A percentile compares a stretch with the other conserved stretches of the same genome.
Conservation (phyloP, 257 asterid genomes). For the Cordia subcordata region DNA sequence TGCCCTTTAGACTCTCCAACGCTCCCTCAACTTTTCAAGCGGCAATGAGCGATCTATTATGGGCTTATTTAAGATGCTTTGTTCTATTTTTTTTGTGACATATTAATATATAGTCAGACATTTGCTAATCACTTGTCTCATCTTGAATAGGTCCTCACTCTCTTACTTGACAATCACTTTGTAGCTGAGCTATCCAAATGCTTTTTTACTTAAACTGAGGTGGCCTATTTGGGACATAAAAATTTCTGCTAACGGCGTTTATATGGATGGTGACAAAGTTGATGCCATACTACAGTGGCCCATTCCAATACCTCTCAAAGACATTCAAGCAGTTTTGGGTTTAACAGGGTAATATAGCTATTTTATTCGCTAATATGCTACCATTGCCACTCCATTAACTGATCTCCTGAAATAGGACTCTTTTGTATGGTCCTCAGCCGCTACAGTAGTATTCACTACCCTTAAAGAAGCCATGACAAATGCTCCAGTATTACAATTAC, state of each 20-base stretch:
- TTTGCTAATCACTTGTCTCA: neutral
- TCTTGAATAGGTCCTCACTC: too few species aligned
- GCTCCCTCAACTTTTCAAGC: neutral
- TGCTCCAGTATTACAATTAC: neutral
- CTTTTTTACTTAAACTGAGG: neutral
- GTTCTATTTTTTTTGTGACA: neutral
- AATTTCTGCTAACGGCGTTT: neutral
- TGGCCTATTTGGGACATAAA: conserved; percentile 1
- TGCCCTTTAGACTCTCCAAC: neutral
- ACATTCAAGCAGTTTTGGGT: neutral
- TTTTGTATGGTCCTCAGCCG: neutral
- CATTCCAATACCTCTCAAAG: neutral
- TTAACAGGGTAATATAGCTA: neutral
- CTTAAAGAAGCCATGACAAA: neutral
- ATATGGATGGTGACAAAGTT: neutral
- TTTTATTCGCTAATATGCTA: neutral
- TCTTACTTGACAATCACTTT: neutral
- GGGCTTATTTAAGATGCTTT: neutral
- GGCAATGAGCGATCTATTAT: neutral
- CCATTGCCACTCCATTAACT: neutral
- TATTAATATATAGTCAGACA: neutral
- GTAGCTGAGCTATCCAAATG: neutral
- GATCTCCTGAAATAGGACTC: neutral
- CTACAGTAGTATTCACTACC: too few species aligned
- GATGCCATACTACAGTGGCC: neutral